These are phyloP conservation scores for Apiospora marii DNA, from an alignment of 2,329 filamentous ascomycete genomes.

Conservation along the genomic window DNA sequence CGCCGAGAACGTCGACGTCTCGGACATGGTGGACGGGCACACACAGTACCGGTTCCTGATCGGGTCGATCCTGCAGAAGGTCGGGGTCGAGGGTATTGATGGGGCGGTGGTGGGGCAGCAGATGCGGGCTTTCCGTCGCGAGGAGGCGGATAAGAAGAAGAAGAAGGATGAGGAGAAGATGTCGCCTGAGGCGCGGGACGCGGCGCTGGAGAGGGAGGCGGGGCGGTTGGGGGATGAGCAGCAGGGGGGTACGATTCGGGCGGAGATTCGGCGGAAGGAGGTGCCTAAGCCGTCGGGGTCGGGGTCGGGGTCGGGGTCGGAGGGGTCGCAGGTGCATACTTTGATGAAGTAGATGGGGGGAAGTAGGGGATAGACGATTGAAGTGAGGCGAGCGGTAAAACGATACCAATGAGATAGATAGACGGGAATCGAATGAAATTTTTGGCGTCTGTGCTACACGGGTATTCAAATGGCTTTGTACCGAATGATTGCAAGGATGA, in stretches of 20 bases:
- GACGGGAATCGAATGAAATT: too few relatives aligned
- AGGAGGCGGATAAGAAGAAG: conserved; percentile 41
- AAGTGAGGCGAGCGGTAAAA: too few relatives aligned
- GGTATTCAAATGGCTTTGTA: too few relatives aligned
- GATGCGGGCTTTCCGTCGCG: conserved; percentile 39
- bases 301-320: too few relatives aligned
- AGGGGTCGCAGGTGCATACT: neutral
- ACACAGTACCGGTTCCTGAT: conserved; percentile 74
- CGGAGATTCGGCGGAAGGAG: neutral
- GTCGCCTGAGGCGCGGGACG: conserved; percentile 11
- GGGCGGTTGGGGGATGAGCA: neutral
- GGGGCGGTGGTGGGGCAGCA: conserved; percentile 45
- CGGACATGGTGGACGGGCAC: conserved; percentile 73
- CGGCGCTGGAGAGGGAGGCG: conserved; percentile 1
- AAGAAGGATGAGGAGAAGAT: conserved; percentile 25
- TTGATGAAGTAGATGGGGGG: neutral
- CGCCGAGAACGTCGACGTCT: conserved; percentile 74
- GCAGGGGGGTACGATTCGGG: neutral
- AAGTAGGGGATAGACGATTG: neutral
- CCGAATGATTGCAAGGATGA: too few relatives aligned
- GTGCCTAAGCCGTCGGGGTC: neutral
- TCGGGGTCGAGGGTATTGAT: conserved; percentile 74
- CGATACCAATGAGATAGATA: too few relatives aligned
- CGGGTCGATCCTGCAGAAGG: conserved; percentile 70
- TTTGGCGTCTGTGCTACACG: too few relatives aligned